Evolutionary conservation across 2,329 filamentous ascomycete species (phyloP), one percentile per base, ranked within the genome.

Genomic region (Arthrobotrys pseudoclavata): DNA sequence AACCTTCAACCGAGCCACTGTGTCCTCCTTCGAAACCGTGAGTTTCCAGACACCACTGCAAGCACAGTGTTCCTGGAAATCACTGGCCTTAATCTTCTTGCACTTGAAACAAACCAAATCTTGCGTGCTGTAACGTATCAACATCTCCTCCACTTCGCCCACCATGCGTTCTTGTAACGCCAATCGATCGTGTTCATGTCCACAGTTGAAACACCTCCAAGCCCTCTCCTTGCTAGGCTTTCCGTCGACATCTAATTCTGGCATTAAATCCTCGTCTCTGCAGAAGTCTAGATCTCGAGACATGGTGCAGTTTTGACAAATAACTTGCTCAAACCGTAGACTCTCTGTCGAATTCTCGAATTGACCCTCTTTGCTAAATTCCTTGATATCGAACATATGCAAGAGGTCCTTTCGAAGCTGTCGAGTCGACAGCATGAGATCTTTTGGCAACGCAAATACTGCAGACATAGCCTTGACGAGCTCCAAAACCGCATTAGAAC

Each of bases 21-120:
- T 85, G 29, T 92, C 91, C 31, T 87, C 89, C 79, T 87, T 87
- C 80, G 90, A 88, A 76, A 94, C 86, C 20, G 90, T 92, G 80
- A 89, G 89, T 18, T 87, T 87, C 96, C 96, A 99, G 75, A 88
- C 88, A 2, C 96, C 96, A 78, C 92, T 93, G 86, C 96, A 99
- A 10, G 91, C 91, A 84, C 96, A 99, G 84, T 98, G 94, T 83
- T 97, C 95, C 90, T 96, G 94, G 81, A 98, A 96, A 82, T 97
- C 95, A 83, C 97, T 98, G 47, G 92, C 87, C 82, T 93, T 86
- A 45, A 97, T 84, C 80, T 93, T 93, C 34, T 88, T 89, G 83
- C 90, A 92, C 75, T 88, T 87, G 31, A 82, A 83, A 80, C 96
- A 99, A 84, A 93, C 93, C 72, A 98, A 84, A 83, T 99, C 96